Evolutionary conservation across 108 stramenopile genomes (phyloP), one percentile per base, ranked within the genome.

Genomic region (Mayamaea pseudoterrestris): DNA sequence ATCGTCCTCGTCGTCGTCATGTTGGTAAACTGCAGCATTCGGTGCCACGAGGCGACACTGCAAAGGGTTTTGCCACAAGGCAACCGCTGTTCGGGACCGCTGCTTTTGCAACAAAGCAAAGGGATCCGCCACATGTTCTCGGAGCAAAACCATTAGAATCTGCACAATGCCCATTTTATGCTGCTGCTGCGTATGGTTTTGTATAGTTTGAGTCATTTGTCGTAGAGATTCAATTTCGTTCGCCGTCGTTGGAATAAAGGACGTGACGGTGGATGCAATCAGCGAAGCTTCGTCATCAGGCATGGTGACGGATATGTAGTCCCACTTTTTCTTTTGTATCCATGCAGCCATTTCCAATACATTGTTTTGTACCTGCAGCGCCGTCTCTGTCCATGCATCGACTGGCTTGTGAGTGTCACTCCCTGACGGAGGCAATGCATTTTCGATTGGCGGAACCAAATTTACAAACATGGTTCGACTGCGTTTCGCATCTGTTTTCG

Each of bases 171-270:
- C 81, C 23, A 62, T 61, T 47, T 79, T 65, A 56, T 90, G 83
- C 13, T 35, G 42, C 53, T 31, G 48, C 31, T 17, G 27, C 17
- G 53, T 32, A 18, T 59, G 42, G 6, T 53, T 60, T 5, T 45
- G 37, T 9, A 22, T 44, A 1, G 27, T 12, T 7, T 45, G 36
- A 39, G 77, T 68, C 41, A 78, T 56, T 47, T 78, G 65, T 24
- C 80, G 60, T 28, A 90, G 58, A 6, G 83, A 72, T 41, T 90
- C 83, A 46, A 90, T 57, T 43, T 90, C 81, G 35, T 64, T 80
- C 2, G 78, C 81, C 31, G 81, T 86, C 5, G 80, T 79, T 0
- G 80, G 81, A 1, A 76, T 72, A 56, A 84, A 90, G 21, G 81
- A 76, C n/a, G 74, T 74, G 17, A 86, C 68, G 20, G 89, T 80